Base-by-base conservation (phyloP, 768 basidiomycete species). In the Trametes coccinea region DNA sequence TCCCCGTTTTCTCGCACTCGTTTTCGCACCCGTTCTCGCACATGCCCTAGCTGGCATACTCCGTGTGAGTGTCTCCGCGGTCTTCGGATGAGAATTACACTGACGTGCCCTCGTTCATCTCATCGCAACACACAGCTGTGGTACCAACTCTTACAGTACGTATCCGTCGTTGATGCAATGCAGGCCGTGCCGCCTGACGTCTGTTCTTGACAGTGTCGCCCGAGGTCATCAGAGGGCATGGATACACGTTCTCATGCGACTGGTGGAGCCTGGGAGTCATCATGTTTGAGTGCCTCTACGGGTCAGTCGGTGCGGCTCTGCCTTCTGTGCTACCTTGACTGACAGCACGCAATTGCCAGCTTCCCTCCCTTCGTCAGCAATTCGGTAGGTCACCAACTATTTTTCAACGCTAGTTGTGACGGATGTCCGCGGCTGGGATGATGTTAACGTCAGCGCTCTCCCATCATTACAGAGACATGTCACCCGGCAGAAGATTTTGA, bases 201-300 rank as follows among this genome's bases (percentile, higher is more conserved):
- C 11, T 60, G 49, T 41, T 43, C 60, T 67, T 67, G 34, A 60
- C 64, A 93, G 92, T 93, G 91, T 92, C 90, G 8, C 92, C 92
- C 45, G 92, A 93, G 73, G 92, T 93, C 48, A 92, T 94, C 71
- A 85, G 91, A 67, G 90, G 91, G 22, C 90, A 92, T 71, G 95
- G 95, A 29, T 98, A 98, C 75, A 86, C 89, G 41, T 95, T 92
- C 76, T 91, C 89, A 39, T 96, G 94, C 72, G 96, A 98, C 72
- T 98, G 95, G 95, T 99, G 96, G 96, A 93, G 91, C 76, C 83
- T 98, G 48, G 95, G 95, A 11, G 90, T 97, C 56, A 98, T 99
- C 73, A 92, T 94, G 87, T 98, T 89, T 70, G 95, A 98, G 74
- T 94, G 92, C 72, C 79, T 97, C 73, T 95, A 94, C 69, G 92